Evolutionary conservation across 495 filamentous ascomycete genomes (phyloP).

Genomic region (Talaromyces proteolyticus): DNA sequence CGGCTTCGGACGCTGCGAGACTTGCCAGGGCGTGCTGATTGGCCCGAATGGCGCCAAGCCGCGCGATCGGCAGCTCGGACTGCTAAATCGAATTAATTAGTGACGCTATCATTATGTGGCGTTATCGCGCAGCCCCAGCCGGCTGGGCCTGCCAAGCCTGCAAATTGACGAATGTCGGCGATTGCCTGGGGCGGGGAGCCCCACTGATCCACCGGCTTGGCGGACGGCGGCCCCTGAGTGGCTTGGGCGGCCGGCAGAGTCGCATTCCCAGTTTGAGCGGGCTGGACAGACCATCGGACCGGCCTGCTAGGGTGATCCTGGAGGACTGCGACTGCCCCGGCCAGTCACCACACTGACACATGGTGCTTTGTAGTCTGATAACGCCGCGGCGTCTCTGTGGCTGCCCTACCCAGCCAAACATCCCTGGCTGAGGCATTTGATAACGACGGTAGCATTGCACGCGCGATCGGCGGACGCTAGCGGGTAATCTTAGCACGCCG

Average conservation of each 20-base stretch:
- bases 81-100: not conserved
- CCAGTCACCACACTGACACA: not conserved
- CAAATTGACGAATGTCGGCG: not conserved
- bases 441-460: not conserved
- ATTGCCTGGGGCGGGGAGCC: not conserved
- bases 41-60: not conserved
- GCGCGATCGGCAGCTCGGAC: not conserved
- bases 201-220: not conserved
- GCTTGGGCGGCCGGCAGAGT: not conserved
- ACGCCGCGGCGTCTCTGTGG: not conserved
- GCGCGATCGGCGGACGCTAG: not conserved
- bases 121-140: not conserved
- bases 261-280: not conserved
- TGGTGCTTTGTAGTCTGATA: not conserved
- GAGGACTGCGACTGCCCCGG: not conserved
- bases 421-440: not conserved
- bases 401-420: too few relatives aligned
- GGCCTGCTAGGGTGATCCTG: not conserved
- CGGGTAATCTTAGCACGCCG: too few relatives aligned
- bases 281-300: not conserved
- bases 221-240: not conserved
- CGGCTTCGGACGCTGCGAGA: slow-evolving; percentile 3
- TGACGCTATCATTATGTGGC: too few relatives aligned
- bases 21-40: not conserved
- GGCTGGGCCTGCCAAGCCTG: not conserved